Percentiles rank a stretch among this genome's conserved stretches.
Evolutionary conservation across 371 early-diverging fungal genomes (phyloP).

Genomic region (Circinella minor): DNA sequence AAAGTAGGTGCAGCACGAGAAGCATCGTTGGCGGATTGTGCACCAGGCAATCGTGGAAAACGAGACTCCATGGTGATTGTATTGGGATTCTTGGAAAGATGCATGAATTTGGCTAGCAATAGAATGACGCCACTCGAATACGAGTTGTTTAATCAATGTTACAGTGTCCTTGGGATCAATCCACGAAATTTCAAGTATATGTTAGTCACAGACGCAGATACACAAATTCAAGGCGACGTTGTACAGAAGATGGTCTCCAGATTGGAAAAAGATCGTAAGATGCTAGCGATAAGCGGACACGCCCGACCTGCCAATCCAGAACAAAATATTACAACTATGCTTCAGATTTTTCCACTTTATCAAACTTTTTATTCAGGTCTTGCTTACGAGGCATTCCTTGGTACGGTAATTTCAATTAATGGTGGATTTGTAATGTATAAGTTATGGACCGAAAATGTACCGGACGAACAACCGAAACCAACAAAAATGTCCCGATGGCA

Average conservation of each 20-base stretch:
- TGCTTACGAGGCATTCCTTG: constrained; percentile 50
- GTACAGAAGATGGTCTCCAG: constrained; percentile 35
- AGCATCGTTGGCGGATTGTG: constrained; percentile 7
- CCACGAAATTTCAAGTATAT: constrained; percentile 52
- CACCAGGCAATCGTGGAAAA: constrained; percentile 52
- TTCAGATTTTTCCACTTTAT: constrained; percentile 53
- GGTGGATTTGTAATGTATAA: constrained; percentile 54
- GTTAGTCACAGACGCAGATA: constrained; percentile 52
- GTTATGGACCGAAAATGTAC: constrained; percentile 40
- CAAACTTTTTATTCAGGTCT: constrained; percentile 43
- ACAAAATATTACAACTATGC: constrained; percentile 50
- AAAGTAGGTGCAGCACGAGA: constrained; percentile 44
- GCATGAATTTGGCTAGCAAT: constrained; percentile 46
- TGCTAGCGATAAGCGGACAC: constrained; percentile 55
- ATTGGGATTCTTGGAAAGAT: constrained; percentile 50
- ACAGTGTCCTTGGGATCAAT: constrained; percentile 50
- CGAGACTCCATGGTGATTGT: constrained; percentile 47
- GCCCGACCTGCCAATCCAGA: constrained; percentile 54
- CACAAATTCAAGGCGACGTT: constrained; percentile 43
- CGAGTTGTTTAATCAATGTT: constrained; percentile 51
- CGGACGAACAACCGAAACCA: not conserved
- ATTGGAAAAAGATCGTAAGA: constrained; percentile 38
- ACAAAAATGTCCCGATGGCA: constrained; percentile 1
- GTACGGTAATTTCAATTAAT: constrained; percentile 43
- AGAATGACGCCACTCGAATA: constrained; percentile 50